Base-by-base conservation (phyloP, 1,139 yeast genomes). In the Pneumocystis jirovecii region DNA sequence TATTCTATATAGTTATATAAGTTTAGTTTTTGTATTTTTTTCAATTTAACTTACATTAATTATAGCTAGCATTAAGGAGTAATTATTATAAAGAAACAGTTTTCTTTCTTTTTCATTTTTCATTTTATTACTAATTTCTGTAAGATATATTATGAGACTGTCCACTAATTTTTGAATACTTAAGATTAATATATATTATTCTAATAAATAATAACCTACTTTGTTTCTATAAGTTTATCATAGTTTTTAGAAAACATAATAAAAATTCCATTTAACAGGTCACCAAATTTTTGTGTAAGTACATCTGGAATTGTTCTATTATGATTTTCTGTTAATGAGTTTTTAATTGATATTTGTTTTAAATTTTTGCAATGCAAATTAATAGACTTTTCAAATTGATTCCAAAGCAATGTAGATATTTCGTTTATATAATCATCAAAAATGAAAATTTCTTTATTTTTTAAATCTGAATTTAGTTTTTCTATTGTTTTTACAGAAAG, bases 211-310 rank as follows among this genome's bases (percentile, higher is more conserved):
- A 59, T 19, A 12, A 60, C 61, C 21, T 21, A 60, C 61, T 42
- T 60, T 67, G 82, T 83, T 61, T 82, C 82, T 8, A 91, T 78
- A 0, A 96, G 97, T 71, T 90, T 97, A 6, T 73, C 68, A 61
- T 74, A 75, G 29, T 72, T 68, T 29, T 73, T 70, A 31, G 74
- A 73, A 60, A 77, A 73, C 37, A 91, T 76, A 64, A 84, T 83
- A 65, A 90, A 77, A 40, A 91, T 75, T 1, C 95, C 95, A 71
- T 84, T 81, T n/a, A 91, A 71, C 66, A 87, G 81, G 67, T 84
- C 85, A 0, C 95, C 85, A 75, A 89, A 87, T 66, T 87, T 88
- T 70, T 89, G 91, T 0, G 97, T 89, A 34, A 89, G 76, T 69
- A 73, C 89, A 79, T 77, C 90, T 71, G 84, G 93, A 62, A 72